Conservation (phyloP, 352 stramenopile genomes). For the Thalassiosira mediterranea region DNA sequence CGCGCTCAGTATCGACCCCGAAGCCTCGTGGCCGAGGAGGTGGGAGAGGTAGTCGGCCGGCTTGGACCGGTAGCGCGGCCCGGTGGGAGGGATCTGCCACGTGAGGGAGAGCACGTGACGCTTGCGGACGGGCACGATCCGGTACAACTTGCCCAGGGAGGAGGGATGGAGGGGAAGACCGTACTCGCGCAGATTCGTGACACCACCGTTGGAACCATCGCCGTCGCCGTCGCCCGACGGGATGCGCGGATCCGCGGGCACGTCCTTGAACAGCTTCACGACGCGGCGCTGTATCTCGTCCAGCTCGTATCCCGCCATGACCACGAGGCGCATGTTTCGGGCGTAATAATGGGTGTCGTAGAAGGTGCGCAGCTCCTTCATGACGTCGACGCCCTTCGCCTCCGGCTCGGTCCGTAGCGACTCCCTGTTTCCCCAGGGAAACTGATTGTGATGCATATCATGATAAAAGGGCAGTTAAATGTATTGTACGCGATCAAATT, state of each 20-base stretch:
- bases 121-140: conserved; percentile 72
- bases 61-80: conserved; percentile 73
- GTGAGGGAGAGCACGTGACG: conserved; percentile 69
- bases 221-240: not conserved
- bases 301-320: conserved; percentile 79
- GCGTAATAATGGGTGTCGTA: conserved; percentile 81
- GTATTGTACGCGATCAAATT: too few relatives aligned
- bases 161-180: conserved; percentile 57
- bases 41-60: conserved; percentile 79
- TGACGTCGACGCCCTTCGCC: conserved; percentile 58
- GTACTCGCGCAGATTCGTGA: conserved; percentile 46
- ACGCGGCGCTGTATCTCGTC: conserved; percentile 76
- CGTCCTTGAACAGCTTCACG: conserved; percentile 60
- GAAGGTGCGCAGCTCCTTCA: conserved; percentile 70
- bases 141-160: conserved; percentile 64
- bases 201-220: not conserved
- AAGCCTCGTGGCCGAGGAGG: conserved; percentile 84
- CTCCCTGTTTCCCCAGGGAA: conserved; percentile 79
- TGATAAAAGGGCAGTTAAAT: too few relatives aligned
- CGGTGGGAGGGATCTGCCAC: conserved; percentile 80
- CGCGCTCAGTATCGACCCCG: conserved; percentile 72
- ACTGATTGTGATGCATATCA: conserved; percentile 62
- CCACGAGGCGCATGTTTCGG: conserved; percentile 79
- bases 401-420: conserved; percentile 67
- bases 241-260: conserved; percentile 59